Evolutionary conservation across 768 basidiomycete species (phyloP), one percentile per base, ranked within the genome.

Genomic region (Xerocomellus intermedius): DNA sequence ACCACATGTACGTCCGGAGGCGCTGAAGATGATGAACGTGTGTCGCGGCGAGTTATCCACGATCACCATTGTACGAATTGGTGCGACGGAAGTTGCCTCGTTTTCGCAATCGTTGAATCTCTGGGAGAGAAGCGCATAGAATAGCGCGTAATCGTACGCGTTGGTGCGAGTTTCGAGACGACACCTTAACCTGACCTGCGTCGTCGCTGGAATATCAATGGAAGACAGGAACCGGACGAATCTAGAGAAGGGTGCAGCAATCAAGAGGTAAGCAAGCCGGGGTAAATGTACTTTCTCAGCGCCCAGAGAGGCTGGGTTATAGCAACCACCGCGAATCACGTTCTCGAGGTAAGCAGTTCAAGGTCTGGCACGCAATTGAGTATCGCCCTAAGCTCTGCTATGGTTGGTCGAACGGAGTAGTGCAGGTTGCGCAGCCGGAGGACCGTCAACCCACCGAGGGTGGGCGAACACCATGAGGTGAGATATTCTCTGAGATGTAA

Each of bases 291-390:
- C 47, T 4, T 33, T n/a, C n/a, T 10, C 47, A 24, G n/a, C 6
- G 1, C 22, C 48, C n/a, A 51, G 48, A 16, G 13, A n/a, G 24
- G 33, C 24, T 7, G 47, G 14, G 47, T 51, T 24, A 19, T 26
- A 2, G n/a, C 19, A n/a, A 19, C 48, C 24, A 19, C 24, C 32
- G 5, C 32, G 50, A 35, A 51, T 50, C 13, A 47, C 32, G 13
- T 35, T 5, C 2, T 50, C 22, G 17, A 51, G 46, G 22, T 51
- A 4, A 50, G 50, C n/a, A 2, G 22, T 33, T 6, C 46, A 14
- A 51, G 46, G 32, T 16, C 47, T n/a, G 50, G 47, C 50, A 50
- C 35, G n/a, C 49, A 13, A 14, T n/a, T n/a, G n/a, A 51, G 50
- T 5, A 33, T 10, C 8, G 14, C 8, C 22, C 10, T 10, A 22